These are phyloP conservation scores for Colletotrichum shisoi DNA, from an alignment of 2,329 filamentous ascomycete species.

Conservation along the genomic window DNA sequence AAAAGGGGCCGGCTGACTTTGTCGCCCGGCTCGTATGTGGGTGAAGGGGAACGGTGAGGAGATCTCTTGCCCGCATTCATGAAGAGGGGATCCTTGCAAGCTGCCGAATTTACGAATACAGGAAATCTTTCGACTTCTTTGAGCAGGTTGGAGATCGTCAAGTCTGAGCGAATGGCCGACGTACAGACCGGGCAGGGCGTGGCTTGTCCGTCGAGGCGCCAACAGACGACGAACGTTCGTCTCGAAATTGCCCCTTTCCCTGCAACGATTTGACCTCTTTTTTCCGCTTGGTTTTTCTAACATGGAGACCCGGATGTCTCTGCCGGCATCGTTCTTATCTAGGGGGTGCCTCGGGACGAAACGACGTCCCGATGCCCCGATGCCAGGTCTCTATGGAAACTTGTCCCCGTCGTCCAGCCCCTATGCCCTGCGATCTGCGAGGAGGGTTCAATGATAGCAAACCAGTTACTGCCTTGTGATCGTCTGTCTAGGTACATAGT, in stretches of 20 bases:
- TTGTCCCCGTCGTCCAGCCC: neutral
- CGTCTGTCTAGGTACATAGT: too few species aligned
- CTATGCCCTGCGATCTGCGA: neutral
- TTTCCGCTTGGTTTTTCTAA: neutral
- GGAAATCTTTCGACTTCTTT: too few species aligned
- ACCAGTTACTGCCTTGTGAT: too few species aligned
- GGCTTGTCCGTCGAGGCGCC: neutral
- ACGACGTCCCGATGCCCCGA: neutral
- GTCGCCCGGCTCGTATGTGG: neutral
- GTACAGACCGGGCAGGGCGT: neutral
- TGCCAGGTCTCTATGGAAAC: neutral
- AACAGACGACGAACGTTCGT: neutral
- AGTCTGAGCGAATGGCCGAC: too few species aligned
- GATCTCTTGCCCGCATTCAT: neutral
- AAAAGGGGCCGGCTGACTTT: neutral
- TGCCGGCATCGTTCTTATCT: neutral
- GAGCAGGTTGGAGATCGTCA: too few species aligned
- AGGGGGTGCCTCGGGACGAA: neutral
- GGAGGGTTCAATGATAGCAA: neutral
- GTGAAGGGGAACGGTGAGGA: neutral
- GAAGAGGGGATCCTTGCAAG: neutral
- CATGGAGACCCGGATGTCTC: neutral
- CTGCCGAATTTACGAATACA: too few species aligned
- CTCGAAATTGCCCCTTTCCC: neutral
- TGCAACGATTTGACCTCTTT: neutral